A percentile compares a stretch with the other conserved stretches of the same genome.
Evolutionary conservation across 768 basidiomycete genomes (phyloP).

Genomic region (Hericium rajendrae): DNA sequence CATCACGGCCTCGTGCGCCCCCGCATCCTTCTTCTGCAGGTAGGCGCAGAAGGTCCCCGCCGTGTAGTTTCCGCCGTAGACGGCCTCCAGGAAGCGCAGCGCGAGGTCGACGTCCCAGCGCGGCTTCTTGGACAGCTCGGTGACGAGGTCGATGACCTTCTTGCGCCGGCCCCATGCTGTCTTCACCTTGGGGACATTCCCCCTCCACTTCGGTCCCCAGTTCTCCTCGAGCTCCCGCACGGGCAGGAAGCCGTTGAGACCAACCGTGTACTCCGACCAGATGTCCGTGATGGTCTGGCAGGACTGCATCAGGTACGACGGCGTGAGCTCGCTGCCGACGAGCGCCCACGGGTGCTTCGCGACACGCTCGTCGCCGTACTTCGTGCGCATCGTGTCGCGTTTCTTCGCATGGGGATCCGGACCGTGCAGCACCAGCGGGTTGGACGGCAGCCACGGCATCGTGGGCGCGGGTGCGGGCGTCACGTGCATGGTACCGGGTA

Average conservation of each 20-base stretch:
- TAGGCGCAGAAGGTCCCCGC: too few species aligned
- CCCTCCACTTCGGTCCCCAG: background rate
- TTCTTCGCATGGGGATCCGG: background rate
- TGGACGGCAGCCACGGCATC: background rate
- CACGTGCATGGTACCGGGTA: background rate
- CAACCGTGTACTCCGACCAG: background rate
- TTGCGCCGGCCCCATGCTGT: background rate
- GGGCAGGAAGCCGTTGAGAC: background rate
- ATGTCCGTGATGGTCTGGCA: background rate
- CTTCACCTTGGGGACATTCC: background rate
- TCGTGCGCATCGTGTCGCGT: background rate
- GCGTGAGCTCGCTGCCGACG: background rate
- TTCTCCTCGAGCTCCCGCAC: background rate
- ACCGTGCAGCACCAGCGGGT: background rate
- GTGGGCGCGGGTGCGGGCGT: background rate
- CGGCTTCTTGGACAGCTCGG: too few species aligned
- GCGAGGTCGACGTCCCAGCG: too few species aligned
- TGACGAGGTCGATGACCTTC: too few species aligned
- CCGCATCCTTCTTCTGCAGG: too few species aligned
- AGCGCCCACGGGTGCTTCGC: background rate
- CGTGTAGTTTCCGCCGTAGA: too few species aligned
- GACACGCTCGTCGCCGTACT: background rate
- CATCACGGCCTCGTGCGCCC: too few species aligned
- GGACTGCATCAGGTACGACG: background rate
- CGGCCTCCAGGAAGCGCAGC: too few species aligned